Base-by-base conservation (phyloP, 495 filamentous ascomycete genomes). In the Elasticomyces elasticus region DNA sequence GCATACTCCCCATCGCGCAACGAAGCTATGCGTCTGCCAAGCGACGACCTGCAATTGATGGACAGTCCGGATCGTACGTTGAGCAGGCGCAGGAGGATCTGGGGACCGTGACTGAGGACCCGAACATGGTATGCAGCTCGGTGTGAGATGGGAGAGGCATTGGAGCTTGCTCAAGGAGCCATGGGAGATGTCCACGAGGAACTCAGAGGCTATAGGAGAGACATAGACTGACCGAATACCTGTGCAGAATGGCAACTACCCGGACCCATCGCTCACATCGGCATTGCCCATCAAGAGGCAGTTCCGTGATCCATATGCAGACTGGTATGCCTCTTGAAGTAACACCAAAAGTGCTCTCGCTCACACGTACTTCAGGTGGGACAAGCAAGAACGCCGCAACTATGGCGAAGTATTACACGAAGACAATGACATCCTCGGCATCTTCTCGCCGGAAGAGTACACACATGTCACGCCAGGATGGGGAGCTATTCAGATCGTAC, bases 351-450 rank as follows among this genome's bases (percentile, higher is more conserved):
- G 42, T 17, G 15, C 30, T 15, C 30, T 33, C 7, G 42, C 42
- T 45, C 19, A 45, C 20, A 23, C 20, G 42, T 45, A 15, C 5
- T 15, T 12, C 1, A 97, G 89, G 88, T 97, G 91, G 91, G 90
- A 97, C 70, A 85, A 88, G 74, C 90, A 97, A 66, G 91, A 95
- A 68, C 85, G 90, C 62, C 82, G 90, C 54, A 95, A 97, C 74
- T 99, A 83, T 62, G 89, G 89, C 63, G 94, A 99, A 70, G 85
- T 89, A 3, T 80, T 94, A 25, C 91, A 99, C 69, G 94, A 99
- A 71, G 94, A 99, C 70, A 83, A 97, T 65, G 94, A 99, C 68
- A 81, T 95, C 50, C 76, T 97, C 20, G 90, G 91, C 64, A 82
- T 94, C 52, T 91, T 99, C 72, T 83, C 85, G 47, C 79, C 86